These are phyloP conservation scores for Epithele typhae DNA, from an alignment of 768 basidiomycete species.

Conservation along the genomic window DNA sequence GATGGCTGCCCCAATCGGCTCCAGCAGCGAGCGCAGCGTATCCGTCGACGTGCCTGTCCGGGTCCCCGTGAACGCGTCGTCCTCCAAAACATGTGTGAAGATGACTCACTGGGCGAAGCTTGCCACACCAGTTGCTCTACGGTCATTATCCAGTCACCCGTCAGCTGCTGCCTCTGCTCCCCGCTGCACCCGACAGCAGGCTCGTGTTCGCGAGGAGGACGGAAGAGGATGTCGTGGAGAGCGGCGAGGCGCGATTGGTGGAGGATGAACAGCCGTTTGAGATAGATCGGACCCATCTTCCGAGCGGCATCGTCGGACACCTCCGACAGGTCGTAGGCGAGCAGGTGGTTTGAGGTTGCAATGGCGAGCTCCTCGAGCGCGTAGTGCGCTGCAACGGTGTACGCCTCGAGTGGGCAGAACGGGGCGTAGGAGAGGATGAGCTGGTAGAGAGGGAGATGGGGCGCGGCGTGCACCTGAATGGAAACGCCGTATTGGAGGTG, in stretches of 20 bases:
- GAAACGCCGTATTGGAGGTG: conserved; percentile 26
- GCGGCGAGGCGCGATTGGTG: conserved; percentile 32
- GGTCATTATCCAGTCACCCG: conserved; percentile 27
- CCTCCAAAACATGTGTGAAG: not conserved
- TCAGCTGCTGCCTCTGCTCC: conserved; percentile 19
- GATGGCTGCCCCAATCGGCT: conserved; percentile 59
- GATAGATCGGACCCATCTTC: conserved; percentile 37
- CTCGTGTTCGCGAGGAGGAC: conserved; percentile 23
- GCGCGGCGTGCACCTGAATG: conserved; percentile 20
- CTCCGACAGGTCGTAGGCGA: conserved; percentile 28
- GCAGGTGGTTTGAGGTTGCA: conserved; percentile 33
- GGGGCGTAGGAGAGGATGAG: conserved; percentile 33
- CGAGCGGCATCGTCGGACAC: conserved; percentile 35
- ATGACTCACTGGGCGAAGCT: conserved; percentile 21
- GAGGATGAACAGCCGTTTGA: conserved; percentile 36
- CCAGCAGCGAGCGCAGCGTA: conserved; percentile 63
- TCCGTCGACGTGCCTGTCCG: conserved; percentile 59
- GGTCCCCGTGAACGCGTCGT: not conserved
- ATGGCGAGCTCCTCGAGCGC: conserved; percentile 35
- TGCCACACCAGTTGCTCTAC: conserved; percentile 26
- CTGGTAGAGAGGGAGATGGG: conserved; percentile 26
- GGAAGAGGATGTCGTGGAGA: conserved; percentile 27
- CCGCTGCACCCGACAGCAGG: conserved; percentile 16
- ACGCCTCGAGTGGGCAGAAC: conserved; percentile 34
- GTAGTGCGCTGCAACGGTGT: conserved; percentile 34